Conservation (phyloP, 306 rosid species). For the Neltuma alba region DNA sequence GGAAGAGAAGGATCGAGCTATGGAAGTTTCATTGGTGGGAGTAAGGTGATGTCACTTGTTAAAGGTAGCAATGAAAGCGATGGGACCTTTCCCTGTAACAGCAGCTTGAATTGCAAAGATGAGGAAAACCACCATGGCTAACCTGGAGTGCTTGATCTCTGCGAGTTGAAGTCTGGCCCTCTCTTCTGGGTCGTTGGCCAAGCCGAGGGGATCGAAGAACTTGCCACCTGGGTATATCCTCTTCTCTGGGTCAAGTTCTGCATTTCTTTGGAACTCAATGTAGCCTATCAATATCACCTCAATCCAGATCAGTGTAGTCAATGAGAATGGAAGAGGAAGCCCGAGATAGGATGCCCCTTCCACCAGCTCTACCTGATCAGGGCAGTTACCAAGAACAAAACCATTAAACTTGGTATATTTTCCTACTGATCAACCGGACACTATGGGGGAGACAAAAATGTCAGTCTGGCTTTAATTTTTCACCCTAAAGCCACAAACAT, state of each 20-base stretch:
- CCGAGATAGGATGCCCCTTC: conserved; percentile 85
- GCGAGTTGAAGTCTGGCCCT: conserved; percentile 74
- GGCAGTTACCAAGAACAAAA: background rate
- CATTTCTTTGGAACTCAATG: conserved; percentile 83
- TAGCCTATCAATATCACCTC: conserved; percentile 77
- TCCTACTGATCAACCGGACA: background rate
- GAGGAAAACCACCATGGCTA: conserved; percentile 83
- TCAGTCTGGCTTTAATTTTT: background rate
- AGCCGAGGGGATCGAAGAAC: conserved; percentile 76
- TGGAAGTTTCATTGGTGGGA: conserved; percentile 16
- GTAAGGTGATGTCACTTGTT: conserved; percentile 46
- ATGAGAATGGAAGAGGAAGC: conserved; percentile 69
- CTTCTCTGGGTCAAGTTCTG: conserved; percentile 79
- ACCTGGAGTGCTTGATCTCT: conserved; percentile 77
- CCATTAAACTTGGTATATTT: conserved; percentile 1
- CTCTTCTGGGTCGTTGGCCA: conserved; percentile 66
- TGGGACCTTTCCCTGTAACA: conserved; percentile 77
- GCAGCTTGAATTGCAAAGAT: conserved; percentile 80
- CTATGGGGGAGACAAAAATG: background rate
- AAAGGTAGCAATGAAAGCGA: conserved; percentile 69
- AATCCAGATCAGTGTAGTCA: conserved; percentile 74
- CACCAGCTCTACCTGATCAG: conserved; percentile 72
- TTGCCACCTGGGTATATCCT: conserved; percentile 81
- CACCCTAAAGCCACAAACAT: background rate
- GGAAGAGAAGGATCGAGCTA: conserved; percentile 13